Percentiles rank a stretch among this genome's conserved stretches.
Conservation (phyloP, 208 protist genomes). For the Wallacemonas sp. region DNA sequence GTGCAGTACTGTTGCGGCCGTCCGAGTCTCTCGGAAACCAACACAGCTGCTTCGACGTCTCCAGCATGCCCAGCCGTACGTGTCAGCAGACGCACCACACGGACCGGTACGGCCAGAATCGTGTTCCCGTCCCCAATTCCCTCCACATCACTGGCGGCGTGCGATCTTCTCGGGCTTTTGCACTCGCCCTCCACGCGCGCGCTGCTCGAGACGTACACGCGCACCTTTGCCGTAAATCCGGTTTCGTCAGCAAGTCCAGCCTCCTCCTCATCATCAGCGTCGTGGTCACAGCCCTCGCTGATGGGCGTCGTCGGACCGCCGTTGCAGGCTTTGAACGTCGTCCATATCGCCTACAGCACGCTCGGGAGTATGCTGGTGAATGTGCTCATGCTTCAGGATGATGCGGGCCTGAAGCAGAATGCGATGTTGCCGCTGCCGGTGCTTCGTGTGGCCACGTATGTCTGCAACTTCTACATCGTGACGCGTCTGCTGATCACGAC, state of each 20-base stretch:
- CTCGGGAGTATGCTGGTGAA: slow-evolving; percentile 8
- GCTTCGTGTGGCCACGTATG: background rate
- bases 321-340: background rate
- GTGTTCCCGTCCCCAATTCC: too few relatives aligned
- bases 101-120: background rate
- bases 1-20: background rate
- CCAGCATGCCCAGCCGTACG: too few relatives aligned
- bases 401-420: background rate
- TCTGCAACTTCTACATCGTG: slow-evolving; percentile 5
- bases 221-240: background rate
- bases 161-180: background rate
- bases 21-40: too few relatives aligned
- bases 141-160: too few relatives aligned
- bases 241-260: too few relatives aligned
- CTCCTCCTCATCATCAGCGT: too few relatives aligned
- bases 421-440: background rate
- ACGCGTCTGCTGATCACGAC: background rate
- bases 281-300: too few relatives aligned
- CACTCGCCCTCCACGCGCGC: background rate
- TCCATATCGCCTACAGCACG: slow-evolving; percentile 4
- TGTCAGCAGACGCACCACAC: background rate
- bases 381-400: slow-evolving; percentile 9
- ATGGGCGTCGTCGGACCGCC: background rate
- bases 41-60: too few relatives aligned
- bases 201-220: background rate